Percentiles rank a stretch among this genome's conserved stretches.
phyloP scores from a whole-genome alignment of 2,329 filamentous ascomycete genomes.

The Cladophialophora immunda region DNA sequence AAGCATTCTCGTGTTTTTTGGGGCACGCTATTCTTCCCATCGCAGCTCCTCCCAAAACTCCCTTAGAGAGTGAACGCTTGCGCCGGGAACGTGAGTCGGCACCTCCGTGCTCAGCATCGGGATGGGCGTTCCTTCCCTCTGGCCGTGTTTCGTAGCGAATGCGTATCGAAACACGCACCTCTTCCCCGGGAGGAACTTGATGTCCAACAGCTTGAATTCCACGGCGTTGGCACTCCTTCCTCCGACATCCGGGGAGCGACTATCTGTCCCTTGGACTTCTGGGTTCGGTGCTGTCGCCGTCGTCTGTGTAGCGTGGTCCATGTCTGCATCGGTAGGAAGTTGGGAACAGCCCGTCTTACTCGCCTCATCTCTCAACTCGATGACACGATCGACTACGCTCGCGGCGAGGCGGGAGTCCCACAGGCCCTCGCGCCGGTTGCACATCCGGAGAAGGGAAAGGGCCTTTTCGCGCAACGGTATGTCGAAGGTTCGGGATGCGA shows the following conservation, averaged over 20 bases:
- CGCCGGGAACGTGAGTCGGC: not conserved
- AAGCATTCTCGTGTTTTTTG: too few species aligned
- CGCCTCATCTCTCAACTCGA: slow-evolving; percentile 23
- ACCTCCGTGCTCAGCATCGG: not conserved
- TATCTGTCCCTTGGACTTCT: not conserved
- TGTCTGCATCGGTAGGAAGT: not conserved
- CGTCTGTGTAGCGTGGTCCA: not conserved
- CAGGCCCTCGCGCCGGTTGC: slow-evolving; percentile 71
- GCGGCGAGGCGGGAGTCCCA: slow-evolving; percentile 60
- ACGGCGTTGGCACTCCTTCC: not conserved
- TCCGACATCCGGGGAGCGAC: not conserved
- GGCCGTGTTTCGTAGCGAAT: not conserved
- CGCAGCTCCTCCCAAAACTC: slow-evolving; percentile 3
- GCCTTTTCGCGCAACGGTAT: slow-evolving; percentile 65
- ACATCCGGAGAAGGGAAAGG: slow-evolving; percentile 67
- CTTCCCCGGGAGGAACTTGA: slow-evolving; percentile 20
- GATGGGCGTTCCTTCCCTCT: not conserved
- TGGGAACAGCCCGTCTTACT: not conserved
- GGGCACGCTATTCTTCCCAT: not conserved
- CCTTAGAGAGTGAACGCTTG: not conserved
- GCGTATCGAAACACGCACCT: slow-evolving; percentile 23
- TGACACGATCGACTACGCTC: slow-evolving; percentile 24
- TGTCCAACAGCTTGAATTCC: slow-evolving; percentile 25
- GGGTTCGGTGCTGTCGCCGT: not conserved
- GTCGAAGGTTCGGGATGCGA: slow-evolving; percentile 72